Evolutionary conservation across 768 basidiomycete genomes (phyloP), one percentile per base, ranked within the genome.

Genomic region (Phanerochaete carnosa): DNA sequence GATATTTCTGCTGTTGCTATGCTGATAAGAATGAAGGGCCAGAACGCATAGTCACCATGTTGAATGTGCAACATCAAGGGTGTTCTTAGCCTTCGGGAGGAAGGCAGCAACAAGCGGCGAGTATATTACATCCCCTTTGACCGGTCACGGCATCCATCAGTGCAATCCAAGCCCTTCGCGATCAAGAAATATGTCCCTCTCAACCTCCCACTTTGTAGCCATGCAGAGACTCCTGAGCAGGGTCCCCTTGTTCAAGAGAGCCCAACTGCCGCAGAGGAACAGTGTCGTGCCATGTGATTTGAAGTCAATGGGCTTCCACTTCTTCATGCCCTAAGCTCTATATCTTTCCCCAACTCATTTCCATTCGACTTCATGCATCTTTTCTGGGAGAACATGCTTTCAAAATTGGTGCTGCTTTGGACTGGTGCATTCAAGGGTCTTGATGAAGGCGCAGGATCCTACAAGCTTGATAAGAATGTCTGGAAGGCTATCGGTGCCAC

Each of bases 281-380:
- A 70, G 3, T 16, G 58, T 2, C 60, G 65, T 1, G 57, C 68
- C 3, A 68, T 62, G 32, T 16, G 60, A 49, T 65, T 60, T 57
- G 62, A 62, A 22, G 61, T 68, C 65, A 66, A 67, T 58, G 60
- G 68, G 29, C 22, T 69, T 16, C 65, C 79, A 2, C 35, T 76
- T 0, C 72, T 80, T 25, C 58, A 59, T 9, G 12, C 28, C n/a
- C 69, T 80, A 1, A 53, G 64, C 1, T 77, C 74, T 32, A 1
- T 80, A n/a, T 67, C 67, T 3, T 76, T 79, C 62, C 75, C 81
- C 0, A 0, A 19, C 2, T 76, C 76, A 16, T 77, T 80, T 23
- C 80, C 79, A 0, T 75, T 76, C 62, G 80, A 83, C 54, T 79
- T 81, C 67, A 81, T 83, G 77, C 81, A 84, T 55, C 71, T 80